phyloP scores from a whole-genome alignment of 345 rosid genomes.

The Streptanthus diversifolius region DNA sequence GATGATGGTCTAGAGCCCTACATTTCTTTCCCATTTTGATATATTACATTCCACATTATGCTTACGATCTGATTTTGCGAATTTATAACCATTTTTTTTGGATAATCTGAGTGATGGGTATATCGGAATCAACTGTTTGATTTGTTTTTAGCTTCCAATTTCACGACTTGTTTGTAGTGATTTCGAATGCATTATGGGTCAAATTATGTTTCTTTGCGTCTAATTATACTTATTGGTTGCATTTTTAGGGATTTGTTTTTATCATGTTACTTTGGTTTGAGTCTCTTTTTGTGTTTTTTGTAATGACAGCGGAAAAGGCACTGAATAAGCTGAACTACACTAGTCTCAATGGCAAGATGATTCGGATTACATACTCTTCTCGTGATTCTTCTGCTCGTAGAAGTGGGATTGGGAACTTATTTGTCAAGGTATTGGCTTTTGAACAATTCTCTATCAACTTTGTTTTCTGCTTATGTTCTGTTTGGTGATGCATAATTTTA shows the following conservation, averaged over 20 bases:
- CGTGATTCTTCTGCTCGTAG: slow-evolving; percentile 71
- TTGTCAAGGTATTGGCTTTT: slow-evolving; percentile 47
- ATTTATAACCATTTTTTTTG: neutral
- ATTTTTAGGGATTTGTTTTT: neutral
- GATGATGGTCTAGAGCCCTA: slow-evolving; percentile 54
- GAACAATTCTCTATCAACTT: neutral
- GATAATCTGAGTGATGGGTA: slow-evolving; percentile 16
- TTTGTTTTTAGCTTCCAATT: neutral
- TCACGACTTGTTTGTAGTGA: neutral
- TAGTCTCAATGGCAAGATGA: slow-evolving; percentile 63
- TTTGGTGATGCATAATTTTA: neutral
- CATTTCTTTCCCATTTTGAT: neutral
- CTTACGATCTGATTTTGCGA: neutral
- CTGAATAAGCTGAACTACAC: slow-evolving; percentile 67
- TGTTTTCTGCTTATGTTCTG: neutral
- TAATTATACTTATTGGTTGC: neutral
- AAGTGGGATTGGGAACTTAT: slow-evolving; percentile 76
- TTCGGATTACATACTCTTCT: slow-evolving; percentile 77
- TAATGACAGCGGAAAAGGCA: slow-evolving; percentile 71
- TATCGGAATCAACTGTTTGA: neutral
- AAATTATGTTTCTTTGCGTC: neutral
- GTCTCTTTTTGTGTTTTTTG: neutral
- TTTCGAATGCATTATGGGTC: neutral
- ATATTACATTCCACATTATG: neutral
- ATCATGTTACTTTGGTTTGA: neutral